These are phyloP conservation scores for Pistacia atlantica DNA, from an alignment of 345 rosid species.

Conservation along the genomic window DNA sequence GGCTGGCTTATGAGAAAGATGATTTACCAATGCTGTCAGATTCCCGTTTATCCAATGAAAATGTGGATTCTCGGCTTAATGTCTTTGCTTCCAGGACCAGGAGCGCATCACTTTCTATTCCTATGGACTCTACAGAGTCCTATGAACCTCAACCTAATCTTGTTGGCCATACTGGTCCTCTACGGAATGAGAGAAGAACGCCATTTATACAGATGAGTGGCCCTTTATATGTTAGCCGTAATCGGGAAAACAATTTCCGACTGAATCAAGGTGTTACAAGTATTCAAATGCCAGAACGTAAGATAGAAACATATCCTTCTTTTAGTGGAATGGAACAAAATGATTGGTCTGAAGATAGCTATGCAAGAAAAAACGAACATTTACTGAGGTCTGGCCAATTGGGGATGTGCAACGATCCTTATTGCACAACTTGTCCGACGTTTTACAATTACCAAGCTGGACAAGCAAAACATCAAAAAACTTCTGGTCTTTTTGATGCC, in stretches of 20 bases:
- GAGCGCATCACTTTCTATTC: constrained; percentile 68
- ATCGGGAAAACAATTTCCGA: constrained; percentile 31
- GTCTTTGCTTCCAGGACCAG: constrained; percentile 43
- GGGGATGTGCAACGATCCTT: constrained; percentile 91
- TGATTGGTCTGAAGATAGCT: constrained; percentile 37
- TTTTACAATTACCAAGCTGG: constrained; percentile 48
- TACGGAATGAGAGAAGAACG: constrained; percentile 61
- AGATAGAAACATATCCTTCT: constrained; percentile 46
- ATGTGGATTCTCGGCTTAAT: constrained; percentile 38
- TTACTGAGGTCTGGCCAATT: constrained; percentile 78
- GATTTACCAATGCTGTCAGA: constrained; percentile 66
- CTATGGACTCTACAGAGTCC: constrained; percentile 46
- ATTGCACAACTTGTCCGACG: constrained; percentile 88
- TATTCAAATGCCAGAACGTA: constrained; percentile 29
- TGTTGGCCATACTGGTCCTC: constrained; percentile 82
- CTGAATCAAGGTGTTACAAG: constrained; percentile 30
- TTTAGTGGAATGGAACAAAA: constrained; percentile 39
- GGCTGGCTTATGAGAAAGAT: constrained; percentile 59
- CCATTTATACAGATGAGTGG: constrained; percentile 70
- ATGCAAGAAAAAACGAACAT: constrained; percentile 62
- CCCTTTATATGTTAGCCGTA: constrained; percentile 49
- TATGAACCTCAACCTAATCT: constrained; percentile 40
- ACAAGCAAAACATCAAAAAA: constrained; percentile 36
- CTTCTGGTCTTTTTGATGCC: constrained; percentile 1
- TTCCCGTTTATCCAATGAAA: constrained; percentile 29